Evolutionary conservation across 805 yeast genomes (phyloP), one percentile per base, ranked within the genome.

Genomic region (Candida broadrunensis): DNA sequence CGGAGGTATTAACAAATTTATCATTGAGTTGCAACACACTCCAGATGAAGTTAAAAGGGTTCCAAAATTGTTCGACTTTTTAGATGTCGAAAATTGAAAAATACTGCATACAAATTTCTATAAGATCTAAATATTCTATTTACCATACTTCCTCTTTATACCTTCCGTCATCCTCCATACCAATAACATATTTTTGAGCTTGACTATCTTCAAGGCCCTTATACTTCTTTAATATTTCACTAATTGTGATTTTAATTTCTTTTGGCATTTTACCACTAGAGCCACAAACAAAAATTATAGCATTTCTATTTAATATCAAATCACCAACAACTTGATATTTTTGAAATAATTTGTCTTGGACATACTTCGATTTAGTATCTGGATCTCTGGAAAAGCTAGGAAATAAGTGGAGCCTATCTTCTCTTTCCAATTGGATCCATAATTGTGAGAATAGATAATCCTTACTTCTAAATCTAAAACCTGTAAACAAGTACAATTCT

Each of bases 261-360:
- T 78, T 72, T 1, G 99, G 99, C 99, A 93, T 93, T 47, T 78
- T 78, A 0, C 99, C 98, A 19, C 95, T 81, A 13, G 96, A 82
- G 0, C 99, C 99, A 69, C 99, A 91, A 5, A 93, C 70, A 56
- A 83, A 89, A 4, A 93, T 65, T 0, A 76, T 60, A 0, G 86
- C 95, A n/a, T 70, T 58, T 33, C 76, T 49, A 12, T 80, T 66
- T 1, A 77, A 57, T 4, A 90, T 53, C 38, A 81, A 58, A 2
- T 80, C 73, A 1, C 71, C 76, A 2, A 91, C 62, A 16, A 67
- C 36, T 3, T 67, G 58, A 24, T 73, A 71, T 33, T 82, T 63
- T 21, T 65, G 61, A 65, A 76, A 84, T 32, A 91, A 50, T 35
- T 71, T 66, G 53, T 88, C 86, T 56, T 91, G 97, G 2, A 91